Evolutionary conservation across 2,329 filamentous ascomycete species (phyloP), one percentile per base, ranked within the genome.

Genomic region (Cladophialophora immunda): DNA sequence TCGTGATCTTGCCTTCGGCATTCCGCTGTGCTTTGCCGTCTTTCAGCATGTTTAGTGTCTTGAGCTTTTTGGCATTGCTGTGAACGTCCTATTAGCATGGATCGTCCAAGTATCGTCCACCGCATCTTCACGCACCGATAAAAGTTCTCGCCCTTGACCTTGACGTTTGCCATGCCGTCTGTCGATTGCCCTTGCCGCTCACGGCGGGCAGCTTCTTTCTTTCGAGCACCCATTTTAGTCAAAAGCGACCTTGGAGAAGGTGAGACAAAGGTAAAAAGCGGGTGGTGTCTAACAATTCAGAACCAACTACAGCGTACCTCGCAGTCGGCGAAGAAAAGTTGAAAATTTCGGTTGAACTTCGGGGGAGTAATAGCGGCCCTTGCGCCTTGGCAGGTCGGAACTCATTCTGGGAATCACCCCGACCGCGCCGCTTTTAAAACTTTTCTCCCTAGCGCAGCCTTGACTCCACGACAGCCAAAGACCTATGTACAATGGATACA

Each of bases 91-190:
- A 61, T 68, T 32, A 54, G 54, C 36, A 62, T 29, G 5, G 41
- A 25, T 73, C 71, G 62, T 55, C 54, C 58, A 45, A 52, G 27
- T n/a, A 5, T 36, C 30, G 22, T 38, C 32, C 22, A n/a, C 57
- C n/a, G n/a, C 50, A 32, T 67, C 36, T 52, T 13, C 11, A 57
- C 84, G 72, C 83, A 90, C 86, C 92, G 89, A 84, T 98, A 98
- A 83, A 98, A 99, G 84, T 98, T 98, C 85, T 98, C 94, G 82
- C 95, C 95, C 83, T 99, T 99, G 74, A 89, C 85, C 76, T 90
- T 92, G 76, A 98, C 92, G 82, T 98, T 98, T 75, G 83, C 89
- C 88, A 97, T 93, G 78, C 93, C 93, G 88, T 95, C 91, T 72
- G 87, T 87, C 58, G 87, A 87, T 83, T 94, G 94, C 73, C 92